Base-by-base conservation (phyloP, 345 rosid genomes). In the Pseudoturritis turrita region DNA sequence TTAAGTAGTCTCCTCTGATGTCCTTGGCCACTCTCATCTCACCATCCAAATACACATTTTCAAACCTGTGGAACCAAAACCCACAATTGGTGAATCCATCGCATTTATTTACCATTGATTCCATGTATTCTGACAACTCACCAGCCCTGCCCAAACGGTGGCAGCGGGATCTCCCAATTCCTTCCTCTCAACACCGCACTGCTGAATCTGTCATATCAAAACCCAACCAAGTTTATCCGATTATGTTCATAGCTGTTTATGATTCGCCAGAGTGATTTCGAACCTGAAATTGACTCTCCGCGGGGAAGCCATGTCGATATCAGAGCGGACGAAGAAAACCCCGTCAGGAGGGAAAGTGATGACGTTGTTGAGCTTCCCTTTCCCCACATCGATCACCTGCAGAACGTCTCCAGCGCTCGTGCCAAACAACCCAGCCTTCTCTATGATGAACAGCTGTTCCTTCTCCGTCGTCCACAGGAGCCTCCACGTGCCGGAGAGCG, bases 61-160 rank as follows among this genome's bases (percentile, higher is more conserved):
- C 92, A 77, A 89, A 85, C 96, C 96, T 85, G 69, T 17, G 72
- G 2, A 49, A 64, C 39, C 56, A 76, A 40, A 28, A 52, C n/a
- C 10, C 76, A 17, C 46, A 23, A 3, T 39, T n/a, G n/a, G n/a
- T n/a, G n/a, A n/a, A n/a, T n/a, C n/a, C n/a, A n/a, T n/a, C n/a
- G n/a, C n/a, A n/a, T n/a, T n/a, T n/a, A n/a, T n/a, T n/a, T n/a
- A n/a, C n/a, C n/a, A n/a, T n/a, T n/a, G n/a, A n/a, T n/a, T n/a
- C n/a, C n/a, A n/a, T n/a, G n/a, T n/a, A n/a, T n/a, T n/a, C n/a
- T n/a, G n/a, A n/a, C n/a, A n/a, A 39, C 98, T 82, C 65, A 92
- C 98, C 96, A 93, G 55, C 98, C 98, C 83, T 86, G 80, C 70
- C 97, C 97, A 66, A 87, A 90, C 7, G 98, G 97, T 46, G 98